Evolutionary conservation across 176 grass and related monocot species (phyloP).

Genomic region (Echinochloa phyllopogon): DNA sequence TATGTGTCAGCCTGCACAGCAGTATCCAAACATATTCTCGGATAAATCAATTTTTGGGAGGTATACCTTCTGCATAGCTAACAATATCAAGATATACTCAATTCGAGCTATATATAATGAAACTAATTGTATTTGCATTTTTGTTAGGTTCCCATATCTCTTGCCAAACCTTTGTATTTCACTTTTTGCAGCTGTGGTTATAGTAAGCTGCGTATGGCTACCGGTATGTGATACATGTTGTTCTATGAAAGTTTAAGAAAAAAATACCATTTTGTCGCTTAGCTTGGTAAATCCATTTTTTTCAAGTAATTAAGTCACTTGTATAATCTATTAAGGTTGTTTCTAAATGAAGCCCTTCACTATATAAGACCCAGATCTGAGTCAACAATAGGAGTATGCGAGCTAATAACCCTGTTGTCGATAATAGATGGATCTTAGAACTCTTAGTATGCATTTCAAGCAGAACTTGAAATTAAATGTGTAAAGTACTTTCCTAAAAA

Average conservation of each 20-base stretch:
- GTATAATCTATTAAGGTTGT: background rate
- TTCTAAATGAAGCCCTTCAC: background rate
- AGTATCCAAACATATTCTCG: constrained; percentile 71
- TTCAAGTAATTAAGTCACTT: background rate
- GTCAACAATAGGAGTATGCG: background rate
- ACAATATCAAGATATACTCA: background rate
- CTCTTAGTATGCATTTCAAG: background rate
- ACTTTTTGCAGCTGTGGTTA: constrained; percentile 47
- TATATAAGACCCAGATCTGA: background rate
- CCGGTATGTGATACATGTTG: constrained; percentile 61
- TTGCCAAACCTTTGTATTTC: constrained; percentile 78
- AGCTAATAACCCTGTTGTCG: background rate
- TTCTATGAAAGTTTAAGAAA: background rate
- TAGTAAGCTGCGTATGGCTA: constrained; percentile 76
- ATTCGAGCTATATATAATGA: background rate
- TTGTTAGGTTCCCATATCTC: constrained; percentile 79
- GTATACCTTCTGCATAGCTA: constrained; percentile 39
- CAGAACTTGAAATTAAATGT: background rate
- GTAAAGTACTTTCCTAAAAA: background rate
- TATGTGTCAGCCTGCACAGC: constrained; percentile 61
- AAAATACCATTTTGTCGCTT: background rate
- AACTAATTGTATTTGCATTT: background rate
- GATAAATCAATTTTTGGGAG: constrained; percentile 60
- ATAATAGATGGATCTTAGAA: background rate
- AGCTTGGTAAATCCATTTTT: background rate